phyloP scores from a whole-genome alignment of 2,329 filamentous ascomycete species.

The Cladosporium oxysporum region DNA sequence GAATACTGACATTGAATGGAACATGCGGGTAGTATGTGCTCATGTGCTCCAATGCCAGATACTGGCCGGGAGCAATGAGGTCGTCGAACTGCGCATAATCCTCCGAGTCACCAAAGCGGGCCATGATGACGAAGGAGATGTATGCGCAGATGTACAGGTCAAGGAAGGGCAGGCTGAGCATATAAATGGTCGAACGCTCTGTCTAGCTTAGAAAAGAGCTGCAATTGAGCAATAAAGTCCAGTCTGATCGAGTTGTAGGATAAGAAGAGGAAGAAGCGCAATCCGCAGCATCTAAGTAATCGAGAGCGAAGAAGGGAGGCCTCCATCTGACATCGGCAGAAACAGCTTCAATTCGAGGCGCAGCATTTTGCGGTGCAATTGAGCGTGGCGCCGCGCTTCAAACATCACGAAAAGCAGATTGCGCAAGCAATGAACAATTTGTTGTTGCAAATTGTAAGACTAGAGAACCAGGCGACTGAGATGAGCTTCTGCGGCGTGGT shows the following conservation, averaged over 20 bases:
- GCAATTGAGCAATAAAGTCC: not conserved
- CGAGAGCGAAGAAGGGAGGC: not conserved
- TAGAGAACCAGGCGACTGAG: not conserved
- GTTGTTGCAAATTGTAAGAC: not conserved
- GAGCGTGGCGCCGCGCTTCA: not conserved
- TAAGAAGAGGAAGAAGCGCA: not conserved
- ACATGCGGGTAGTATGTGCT: not conserved
- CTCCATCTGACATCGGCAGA: conserved; percentile 2
- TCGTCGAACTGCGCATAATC: not conserved
- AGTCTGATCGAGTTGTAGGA: not conserved
- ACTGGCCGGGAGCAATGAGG: not conserved
- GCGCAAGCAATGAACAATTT: not conserved
- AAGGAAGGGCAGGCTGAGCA: not conserved
- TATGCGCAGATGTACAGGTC: not conserved
- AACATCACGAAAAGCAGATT: not conserved
- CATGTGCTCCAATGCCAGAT: not conserved
- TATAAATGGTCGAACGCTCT: not conserved
- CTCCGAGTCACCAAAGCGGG: not conserved
- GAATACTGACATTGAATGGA: not conserved
- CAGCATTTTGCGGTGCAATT: not conserved
- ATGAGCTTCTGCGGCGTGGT: not conserved
- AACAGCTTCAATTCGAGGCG: not conserved
- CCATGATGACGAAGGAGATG: not conserved
- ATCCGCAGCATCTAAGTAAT: not conserved
- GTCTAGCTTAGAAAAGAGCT: not conserved